Evolutionary conservation across 163 green algal species (phyloP).

Genomic region (Chlamydomonas reinhardtii): DNA sequence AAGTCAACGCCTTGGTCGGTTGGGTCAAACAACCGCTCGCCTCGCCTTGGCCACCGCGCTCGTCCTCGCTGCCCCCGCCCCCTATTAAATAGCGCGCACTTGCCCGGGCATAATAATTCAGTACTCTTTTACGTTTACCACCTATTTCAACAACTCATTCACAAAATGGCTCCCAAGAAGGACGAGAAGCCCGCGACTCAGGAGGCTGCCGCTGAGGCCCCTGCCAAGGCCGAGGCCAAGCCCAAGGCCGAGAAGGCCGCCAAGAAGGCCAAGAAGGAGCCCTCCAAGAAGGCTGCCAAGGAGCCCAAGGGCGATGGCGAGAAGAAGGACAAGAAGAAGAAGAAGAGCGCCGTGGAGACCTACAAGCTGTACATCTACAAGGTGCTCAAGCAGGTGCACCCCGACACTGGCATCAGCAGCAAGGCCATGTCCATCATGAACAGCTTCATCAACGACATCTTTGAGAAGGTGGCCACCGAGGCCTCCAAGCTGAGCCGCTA

Average conservation of each 20-base stretch:
- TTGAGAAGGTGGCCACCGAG: constrained; percentile 93
- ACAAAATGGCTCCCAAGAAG: neutral
- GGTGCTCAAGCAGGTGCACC: constrained; percentile 88
- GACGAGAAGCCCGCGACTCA: neutral
- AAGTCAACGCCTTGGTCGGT: too few species aligned
- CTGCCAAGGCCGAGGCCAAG: neutral
- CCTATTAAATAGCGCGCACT: constrained; percentile 88
- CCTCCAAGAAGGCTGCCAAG: neutral
- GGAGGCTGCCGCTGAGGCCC: neutral
- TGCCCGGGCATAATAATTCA: constrained; percentile 25
- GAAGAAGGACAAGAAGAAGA: neutral
- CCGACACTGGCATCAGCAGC: constrained; percentile 77
- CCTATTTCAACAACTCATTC: too few species aligned
- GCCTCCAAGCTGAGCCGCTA: constrained; percentile 82
- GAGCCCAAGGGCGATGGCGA: too few species aligned
- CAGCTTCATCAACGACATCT: constrained; percentile 93
- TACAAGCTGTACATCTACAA: constrained; percentile 69
- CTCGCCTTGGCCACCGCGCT: too few species aligned
- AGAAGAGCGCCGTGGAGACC: constrained; percentile 67
- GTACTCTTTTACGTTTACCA: neutral
- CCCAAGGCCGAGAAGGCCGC: neutral
- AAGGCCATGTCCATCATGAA: constrained; percentile 82
- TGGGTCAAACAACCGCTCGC: too few species aligned
- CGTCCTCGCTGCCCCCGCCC: too few species aligned
- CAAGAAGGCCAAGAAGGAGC: neutral